Conservation (phyloP, 495 filamentous ascomycete species). For the Staphylotrichum tortipilum region DNA sequence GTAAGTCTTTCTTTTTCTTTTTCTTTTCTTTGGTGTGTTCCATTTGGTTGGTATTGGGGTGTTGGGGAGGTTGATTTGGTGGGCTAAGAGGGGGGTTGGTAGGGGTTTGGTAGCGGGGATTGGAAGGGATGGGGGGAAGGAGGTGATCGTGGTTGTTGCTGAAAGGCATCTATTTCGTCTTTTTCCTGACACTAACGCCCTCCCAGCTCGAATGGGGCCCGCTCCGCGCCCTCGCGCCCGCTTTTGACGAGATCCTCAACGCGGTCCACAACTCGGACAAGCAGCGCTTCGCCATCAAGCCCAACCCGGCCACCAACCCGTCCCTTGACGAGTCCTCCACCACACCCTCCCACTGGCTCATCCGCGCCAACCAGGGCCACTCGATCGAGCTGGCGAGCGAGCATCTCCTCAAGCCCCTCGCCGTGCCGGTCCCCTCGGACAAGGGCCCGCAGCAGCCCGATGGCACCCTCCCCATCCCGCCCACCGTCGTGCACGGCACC, state of each 20-base stretch:
- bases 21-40: slow-evolving; percentile 1
- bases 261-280: slow-evolving; percentile 75
- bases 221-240: slow-evolving; percentile 58
- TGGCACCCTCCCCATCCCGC: slow-evolving; percentile 39
- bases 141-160: too few relatives aligned
- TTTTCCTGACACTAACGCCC: neutral
- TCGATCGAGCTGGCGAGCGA: slow-evolving; percentile 60
- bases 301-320: slow-evolving; percentile 27
- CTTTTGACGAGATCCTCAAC: slow-evolving; percentile 62
- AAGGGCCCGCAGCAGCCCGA: slow-evolving; percentile 8
- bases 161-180: too few relatives aligned
- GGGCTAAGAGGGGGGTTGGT: neutral
- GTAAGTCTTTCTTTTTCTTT: slow-evolving; percentile 44
- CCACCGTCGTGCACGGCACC: slow-evolving; percentile 75
- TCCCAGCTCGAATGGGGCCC: slow-evolving; percentile 60
- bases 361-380: slow-evolving; percentile 94
- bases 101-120: too few relatives aligned
- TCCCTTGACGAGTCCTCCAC: slow-evolving; percentile 27
- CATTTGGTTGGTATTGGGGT: neutral
- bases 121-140: too few relatives aligned
- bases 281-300: slow-evolving; percentile 68
- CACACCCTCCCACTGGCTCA: slow-evolving; percentile 63
- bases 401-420: slow-evolving; percentile 59
- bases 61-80: neutral
- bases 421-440: slow-evolving; percentile 32